Base-by-base conservation (phyloP, 768 basidiomycete genomes). In the Piloderma croceum region DNA sequence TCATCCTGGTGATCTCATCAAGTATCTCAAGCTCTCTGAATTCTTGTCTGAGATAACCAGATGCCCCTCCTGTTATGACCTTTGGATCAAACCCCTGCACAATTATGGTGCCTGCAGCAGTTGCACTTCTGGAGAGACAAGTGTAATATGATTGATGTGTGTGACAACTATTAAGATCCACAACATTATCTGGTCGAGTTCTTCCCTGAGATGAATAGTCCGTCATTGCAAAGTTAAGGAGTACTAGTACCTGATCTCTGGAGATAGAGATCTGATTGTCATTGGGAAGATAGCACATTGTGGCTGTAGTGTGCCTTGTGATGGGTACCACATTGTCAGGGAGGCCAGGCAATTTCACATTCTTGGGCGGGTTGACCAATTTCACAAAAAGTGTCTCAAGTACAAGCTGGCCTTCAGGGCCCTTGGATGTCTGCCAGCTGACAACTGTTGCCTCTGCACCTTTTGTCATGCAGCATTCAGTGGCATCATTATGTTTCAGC, bases 201-300 rank as follows among this genome's bases (percentile, higher is more conserved):
- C 58, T 61, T 3, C 64, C 63, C 43, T 65, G 64, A 1, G 59
- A 61, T 5, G 56, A 47, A 46, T 57, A n/a, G n/a, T n/a, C n/a
- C n/a, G n/a, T n/a, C n/a, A n/a, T n/a, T n/a, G n/a, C n/a, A n/a
- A n/a, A n/a, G 63, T 60, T 62, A 1, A 47, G 39, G 2, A 57
- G 20, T 2, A 62, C 37, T 13, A 52, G 43, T 2, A 61, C 52
- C 43, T 65, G 63, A 7, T 44, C 36, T 10, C 57, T 12, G 6
- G 39, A 38, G 9, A 65, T 41, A 7, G 19, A 33, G 0, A 59
- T 17, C 1, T 9, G 15, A 3, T 13, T 24, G 38, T 53, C 59
- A 39, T 49, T 44, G 2, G 42, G 45, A 41, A 59, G 33, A 9
- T 20, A 6, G 20, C 48, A 44, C 2, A 25, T 10, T 9, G 54